These are phyloP conservation scores for Schwanniomyces pseudopolymorphus DNA, from an alignment of 805 yeast species.

Conservation along the genomic window DNA sequence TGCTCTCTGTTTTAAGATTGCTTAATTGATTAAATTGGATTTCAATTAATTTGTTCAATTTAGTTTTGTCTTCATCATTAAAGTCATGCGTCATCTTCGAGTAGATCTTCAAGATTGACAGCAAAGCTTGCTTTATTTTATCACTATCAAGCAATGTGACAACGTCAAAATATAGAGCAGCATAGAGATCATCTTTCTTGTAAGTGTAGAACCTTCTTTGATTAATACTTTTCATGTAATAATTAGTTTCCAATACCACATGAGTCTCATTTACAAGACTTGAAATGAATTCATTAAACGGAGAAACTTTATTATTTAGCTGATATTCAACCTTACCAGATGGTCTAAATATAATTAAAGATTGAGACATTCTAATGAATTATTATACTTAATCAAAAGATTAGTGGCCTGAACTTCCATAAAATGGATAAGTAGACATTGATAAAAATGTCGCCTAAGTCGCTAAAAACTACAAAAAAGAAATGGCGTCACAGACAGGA, in stretches of 20 bases:
- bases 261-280: conserved; percentile 35
- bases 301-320: conserved; percentile 32
- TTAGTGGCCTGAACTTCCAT: background rate
- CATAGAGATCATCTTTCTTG: conserved; percentile 25
- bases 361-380: conserved; percentile 34
- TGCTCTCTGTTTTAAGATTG: conserved; percentile 18
- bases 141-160: conserved; percentile 41
- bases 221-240: conserved; percentile 27
- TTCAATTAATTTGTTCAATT: conserved; percentile 34
- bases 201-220: conserved; percentile 37
- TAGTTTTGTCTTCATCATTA: conserved; percentile 11
- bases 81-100: conserved; percentile 18
- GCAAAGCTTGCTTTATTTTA: conserved; percentile 30
- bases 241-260: conserved; percentile 31
- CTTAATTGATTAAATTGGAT: conserved; percentile 39
- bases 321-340: conserved; percentile 39
- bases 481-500: conserved; percentile 95
- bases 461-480: conserved; percentile 30
- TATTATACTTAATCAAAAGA: background rate
- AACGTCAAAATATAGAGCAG: conserved; percentile 38
- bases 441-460: background rate
- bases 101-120: conserved; percentile 33
- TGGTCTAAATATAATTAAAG: conserved; percentile 33
- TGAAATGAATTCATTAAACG: conserved; percentile 39
- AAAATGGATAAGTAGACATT: background rate